phyloP scores from a whole-genome alignment of 2,329 filamentous ascomycete species.

The Fusarium sp. region DNA sequence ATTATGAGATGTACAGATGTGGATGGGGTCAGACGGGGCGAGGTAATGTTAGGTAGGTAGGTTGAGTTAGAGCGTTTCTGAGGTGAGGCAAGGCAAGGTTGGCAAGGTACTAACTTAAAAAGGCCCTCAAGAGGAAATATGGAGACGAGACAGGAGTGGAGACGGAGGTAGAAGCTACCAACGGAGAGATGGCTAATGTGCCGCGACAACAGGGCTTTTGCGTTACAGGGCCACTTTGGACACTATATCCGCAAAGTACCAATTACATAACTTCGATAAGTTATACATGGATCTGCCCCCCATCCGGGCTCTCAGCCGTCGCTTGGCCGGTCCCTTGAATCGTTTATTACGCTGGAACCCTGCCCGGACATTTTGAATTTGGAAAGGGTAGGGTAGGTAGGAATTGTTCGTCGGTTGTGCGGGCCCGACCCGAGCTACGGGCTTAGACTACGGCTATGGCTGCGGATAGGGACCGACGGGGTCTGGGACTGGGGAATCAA shows the following conservation, averaged over 20 bases:
- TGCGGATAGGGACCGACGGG: slow-evolving; percentile 11
- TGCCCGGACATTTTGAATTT: slow-evolving; percentile 13
- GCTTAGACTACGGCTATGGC: slow-evolving; percentile 2
- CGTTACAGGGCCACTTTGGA: slow-evolving; percentile 1
- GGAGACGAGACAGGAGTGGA: slow-evolving; percentile 16
- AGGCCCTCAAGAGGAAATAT: slow-evolving; percentile 27
- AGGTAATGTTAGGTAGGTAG: slow-evolving; percentile 31
- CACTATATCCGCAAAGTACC: slow-evolving; percentile 16
- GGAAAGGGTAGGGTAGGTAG: neutral
- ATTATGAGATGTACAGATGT: slow-evolving; percentile 34
- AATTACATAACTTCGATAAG: neutral
- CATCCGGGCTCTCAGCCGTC: slow-evolving; percentile 20
- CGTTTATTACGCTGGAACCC: slow-evolving; percentile 8
- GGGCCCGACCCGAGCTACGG: neutral
- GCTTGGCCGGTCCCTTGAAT: slow-evolving; percentile 29
- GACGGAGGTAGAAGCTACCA: slow-evolving; percentile 24
- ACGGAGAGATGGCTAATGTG: slow-evolving; percentile 10
- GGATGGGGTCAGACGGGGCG: slow-evolving; percentile 39
- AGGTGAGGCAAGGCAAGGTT: slow-evolving; percentile 32
- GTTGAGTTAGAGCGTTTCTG: slow-evolving; percentile 38
- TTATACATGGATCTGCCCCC: slow-evolving; percentile 1
- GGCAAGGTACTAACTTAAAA: slow-evolving; percentile 35
- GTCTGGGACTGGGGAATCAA: slow-evolving; percentile 22
- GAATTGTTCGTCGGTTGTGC: slow-evolving; percentile 9
- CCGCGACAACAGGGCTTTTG: slow-evolving; percentile 11